Evolutionary conservation across 179 eudicot genomes (phyloP), one percentile per base, ranked within the genome.

Genomic region (Patellifolia procumbens): DNA sequence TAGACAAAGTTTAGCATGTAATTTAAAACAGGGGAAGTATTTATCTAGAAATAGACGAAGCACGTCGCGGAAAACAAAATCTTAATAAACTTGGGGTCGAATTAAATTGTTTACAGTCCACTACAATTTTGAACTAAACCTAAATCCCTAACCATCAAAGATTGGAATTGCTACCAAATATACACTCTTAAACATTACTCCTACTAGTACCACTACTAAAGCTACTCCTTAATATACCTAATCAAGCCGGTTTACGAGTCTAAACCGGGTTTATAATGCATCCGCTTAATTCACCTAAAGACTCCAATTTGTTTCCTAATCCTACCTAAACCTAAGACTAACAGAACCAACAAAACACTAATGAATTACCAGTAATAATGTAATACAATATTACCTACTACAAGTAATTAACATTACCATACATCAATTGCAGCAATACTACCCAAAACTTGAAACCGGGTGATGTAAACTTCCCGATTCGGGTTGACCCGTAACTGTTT

Each of bases 381-480:
- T n/a, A n/a, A n/a, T n/a, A n/a, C n/a, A n/a, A n/a, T 35, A 37
- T 68, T 68, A 43, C 8, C 17, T 31, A 34, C 48, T 65, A 17
- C 20, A 11, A 24, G 4, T 11, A 32, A 59, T 46, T 12, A 10
- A 45, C 53, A 20, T n/a, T 20, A 22, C 34, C 32, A 28, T 29
- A n/a, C n/a, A n/a, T n/a, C n/a, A n/a, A n/a, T n/a, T n/a, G n/a
- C n/a, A n/a, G 58, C 52, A 8, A 7, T 26, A 42, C 73, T 80
- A 80, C 61, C 87, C 78, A 81, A 81, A 83, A 77, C 87, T 82
- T 31, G 74, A 75, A 52, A 80, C 84, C 75, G 85, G 78, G 8
- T 42, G 64, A 16, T 62, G 37, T 2, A 81, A 32, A 0, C 80
- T 85, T 8, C 22, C 26, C 1, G 70, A 32, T 4, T 73, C 85